Conservation (phyloP, 805 yeast species). For the Isabelozyma heimii region DNA sequence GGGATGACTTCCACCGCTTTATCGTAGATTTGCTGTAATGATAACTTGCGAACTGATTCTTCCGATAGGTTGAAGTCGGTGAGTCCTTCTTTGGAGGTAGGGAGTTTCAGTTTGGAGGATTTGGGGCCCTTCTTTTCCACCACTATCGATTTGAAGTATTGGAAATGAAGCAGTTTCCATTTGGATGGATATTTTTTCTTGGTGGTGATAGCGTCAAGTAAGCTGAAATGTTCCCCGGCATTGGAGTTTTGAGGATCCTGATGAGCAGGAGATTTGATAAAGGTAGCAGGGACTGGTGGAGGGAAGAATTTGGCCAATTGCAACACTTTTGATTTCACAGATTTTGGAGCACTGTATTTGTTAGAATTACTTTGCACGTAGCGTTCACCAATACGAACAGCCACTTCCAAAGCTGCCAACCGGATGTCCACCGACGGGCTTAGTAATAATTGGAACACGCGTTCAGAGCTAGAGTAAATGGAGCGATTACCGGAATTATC, state of each 20-base stretch:
- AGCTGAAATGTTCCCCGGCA: constrained; percentile 41
- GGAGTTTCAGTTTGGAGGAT: background rate
- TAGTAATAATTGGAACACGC: constrained; percentile 55
- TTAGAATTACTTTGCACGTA: constrained; percentile 46
- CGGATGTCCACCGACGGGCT: constrained; percentile 60
- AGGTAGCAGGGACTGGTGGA: constrained; percentile 36
- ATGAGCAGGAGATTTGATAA: constrained; percentile 13
- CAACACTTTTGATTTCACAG: constrained; percentile 45
- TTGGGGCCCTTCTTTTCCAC: constrained; percentile 1
- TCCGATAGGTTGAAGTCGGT: constrained; percentile 50
- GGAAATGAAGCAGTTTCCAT: constrained; percentile 56
- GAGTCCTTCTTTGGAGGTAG: constrained; percentile 41
- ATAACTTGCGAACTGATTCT: constrained; percentile 52
- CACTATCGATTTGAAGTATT: constrained; percentile 37
- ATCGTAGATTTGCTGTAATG: constrained; percentile 63
- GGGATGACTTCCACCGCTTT: constrained; percentile 60
- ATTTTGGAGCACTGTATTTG: constrained; percentile 43
- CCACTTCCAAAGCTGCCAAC: constrained; percentile 57
- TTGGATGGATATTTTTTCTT: constrained; percentile 48
- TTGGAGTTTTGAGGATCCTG: constrained; percentile 7
- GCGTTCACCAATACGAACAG: constrained; percentile 59
- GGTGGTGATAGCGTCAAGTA: constrained; percentile 43
- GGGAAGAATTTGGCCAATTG: constrained; percentile 57
- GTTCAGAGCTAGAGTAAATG: constrained; percentile 64
- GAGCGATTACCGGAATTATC: constrained; percentile 68